Evolutionary conservation across 768 basidiomycete species (phyloP).

Genomic region (Postia placenta): DNA sequence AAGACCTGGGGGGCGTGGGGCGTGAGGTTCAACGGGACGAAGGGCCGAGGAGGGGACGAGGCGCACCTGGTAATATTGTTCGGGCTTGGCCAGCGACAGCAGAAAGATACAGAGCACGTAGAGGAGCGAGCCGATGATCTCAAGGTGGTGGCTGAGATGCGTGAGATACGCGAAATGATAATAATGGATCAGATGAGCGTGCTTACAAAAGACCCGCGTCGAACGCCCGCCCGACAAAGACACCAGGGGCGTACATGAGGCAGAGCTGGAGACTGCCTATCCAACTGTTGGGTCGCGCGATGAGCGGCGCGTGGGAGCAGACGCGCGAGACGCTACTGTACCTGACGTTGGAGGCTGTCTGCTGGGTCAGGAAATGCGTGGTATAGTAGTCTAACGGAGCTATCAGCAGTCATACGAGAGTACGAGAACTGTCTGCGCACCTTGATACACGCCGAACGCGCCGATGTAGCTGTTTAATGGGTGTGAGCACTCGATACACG

Average conservation of each 20-base stretch:
- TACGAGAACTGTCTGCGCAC: conserved; percentile 7
- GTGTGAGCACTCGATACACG: too few relatives aligned
- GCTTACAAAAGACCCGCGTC: conserved; percentile 31
- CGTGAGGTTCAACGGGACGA: too few relatives aligned
- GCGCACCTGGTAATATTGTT: conserved; percentile 37
- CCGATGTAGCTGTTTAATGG: conserved; percentile 13
- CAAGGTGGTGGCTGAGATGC: conserved; percentile 12
- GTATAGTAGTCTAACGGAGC: conserved; percentile 13
- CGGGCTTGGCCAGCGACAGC: conserved; percentile 38
- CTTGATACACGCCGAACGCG: conserved; percentile 26
- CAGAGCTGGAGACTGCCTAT: conserved; percentile 22
- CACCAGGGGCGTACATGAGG: conserved; percentile 18
- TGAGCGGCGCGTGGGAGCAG: neutral
- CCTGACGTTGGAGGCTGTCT: conserved; percentile 17
- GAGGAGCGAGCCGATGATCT: conserved; percentile 13
- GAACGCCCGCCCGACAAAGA: conserved; percentile 17
- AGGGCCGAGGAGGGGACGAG: neutral
- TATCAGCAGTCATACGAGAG: neutral
- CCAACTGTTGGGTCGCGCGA: conserved; percentile 14
- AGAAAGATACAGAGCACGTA: conserved; percentile 28
- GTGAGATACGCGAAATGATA: neutral
- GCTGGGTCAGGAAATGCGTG: conserved; percentile 12
- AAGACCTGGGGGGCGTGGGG: conserved; percentile 33
- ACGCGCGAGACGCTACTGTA: neutral
- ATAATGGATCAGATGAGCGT: neutral